A percentile compares a stretch with the other conserved stretches of the same genome.
These are phyloP conservation scores for Cruciata laevipes DNA, from an alignment of 257 asterid species.

Conservation along the genomic window DNA sequence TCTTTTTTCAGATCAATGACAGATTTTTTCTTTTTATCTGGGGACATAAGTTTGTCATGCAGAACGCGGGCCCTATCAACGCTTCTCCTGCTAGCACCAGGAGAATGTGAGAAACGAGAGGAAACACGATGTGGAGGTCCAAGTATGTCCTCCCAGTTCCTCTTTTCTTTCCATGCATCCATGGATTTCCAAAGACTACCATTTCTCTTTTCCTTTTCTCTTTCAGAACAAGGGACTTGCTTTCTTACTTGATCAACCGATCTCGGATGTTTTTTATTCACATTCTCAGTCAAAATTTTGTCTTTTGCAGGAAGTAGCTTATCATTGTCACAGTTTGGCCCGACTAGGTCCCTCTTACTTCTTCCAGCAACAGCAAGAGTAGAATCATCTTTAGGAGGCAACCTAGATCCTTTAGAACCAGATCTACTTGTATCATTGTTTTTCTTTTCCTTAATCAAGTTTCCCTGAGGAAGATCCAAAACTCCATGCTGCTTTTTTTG, in stretches of 20 bases:
- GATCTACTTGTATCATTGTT: slow-evolving; percentile 35
- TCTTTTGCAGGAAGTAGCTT: slow-evolving; percentile 42
- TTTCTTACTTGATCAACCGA: slow-evolving; percentile 49
- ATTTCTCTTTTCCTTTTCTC: slow-evolving; percentile 67
- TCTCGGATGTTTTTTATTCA: slow-evolving; percentile 39
- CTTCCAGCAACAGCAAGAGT: slow-evolving; percentile 33
- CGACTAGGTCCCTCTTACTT: slow-evolving; percentile 36
- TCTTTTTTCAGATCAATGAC: slow-evolving; percentile 80
- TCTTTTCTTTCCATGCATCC: slow-evolving; percentile 99
- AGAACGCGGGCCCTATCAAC: slow-evolving; percentile 76
- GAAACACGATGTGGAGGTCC: slow-evolving; percentile 72
- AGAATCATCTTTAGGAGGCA: slow-evolving; percentile 42
- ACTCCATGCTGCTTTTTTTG: slow-evolving; percentile 34
- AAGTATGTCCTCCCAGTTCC: slow-evolving; percentile 97
- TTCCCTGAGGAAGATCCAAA: slow-evolving; percentile 36
- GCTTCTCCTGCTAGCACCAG: slow-evolving; percentile 79
- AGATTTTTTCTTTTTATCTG: slow-evolving; percentile 91
- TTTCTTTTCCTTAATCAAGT: slow-evolving; percentile 46
- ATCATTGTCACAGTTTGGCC: slow-evolving; percentile 38
- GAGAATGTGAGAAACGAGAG: slow-evolving; percentile 88
- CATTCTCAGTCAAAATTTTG: slow-evolving; percentile 33
- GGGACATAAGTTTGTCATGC: slow-evolving; percentile 98
- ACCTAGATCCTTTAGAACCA: slow-evolving; percentile 40
- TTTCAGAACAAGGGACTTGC: slow-evolving; percentile 41
- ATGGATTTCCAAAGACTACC: slow-evolving; percentile 59